These are phyloP conservation scores for Capsella rubella DNA, from an alignment of 441 rosid genomes.

Conservation along the genomic window DNA sequence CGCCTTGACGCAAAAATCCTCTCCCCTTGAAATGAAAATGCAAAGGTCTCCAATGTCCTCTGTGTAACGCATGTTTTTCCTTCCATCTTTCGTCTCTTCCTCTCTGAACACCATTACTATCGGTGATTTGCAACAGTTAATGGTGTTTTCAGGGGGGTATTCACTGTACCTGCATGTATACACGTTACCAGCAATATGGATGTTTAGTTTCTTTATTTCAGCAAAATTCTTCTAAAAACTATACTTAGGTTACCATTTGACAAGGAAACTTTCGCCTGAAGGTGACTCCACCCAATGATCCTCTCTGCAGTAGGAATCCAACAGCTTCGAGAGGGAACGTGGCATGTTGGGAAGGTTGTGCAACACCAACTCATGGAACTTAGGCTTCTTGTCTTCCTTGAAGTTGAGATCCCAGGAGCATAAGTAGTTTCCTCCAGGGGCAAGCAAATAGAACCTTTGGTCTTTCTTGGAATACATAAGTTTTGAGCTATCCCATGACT, in stretches of 20 bases:
- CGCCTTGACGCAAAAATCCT: conserved; percentile 1
- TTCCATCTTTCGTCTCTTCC: neutral
- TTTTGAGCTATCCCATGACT: conserved; percentile 9
- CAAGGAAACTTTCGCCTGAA: conserved; percentile 26
- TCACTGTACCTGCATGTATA: neutral
- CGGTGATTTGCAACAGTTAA: neutral
- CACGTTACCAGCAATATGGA: neutral
- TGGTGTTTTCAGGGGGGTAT: neutral
- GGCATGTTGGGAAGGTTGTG: conserved; percentile 11
- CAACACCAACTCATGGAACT: conserved; percentile 24
- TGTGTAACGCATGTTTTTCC: neutral
- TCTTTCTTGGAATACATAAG: conserved; percentile 23
- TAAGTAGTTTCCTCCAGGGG: conserved; percentile 7
- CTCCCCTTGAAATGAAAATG: conserved; percentile 1
- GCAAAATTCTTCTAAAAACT: neutral
- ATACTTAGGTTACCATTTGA: neutral
- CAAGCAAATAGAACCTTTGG: conserved; percentile 13
- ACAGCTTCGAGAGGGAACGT: neutral
- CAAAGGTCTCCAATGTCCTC: conserved; percentile 16
- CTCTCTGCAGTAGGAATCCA: conserved; percentile 1
- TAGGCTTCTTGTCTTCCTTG: neutral
- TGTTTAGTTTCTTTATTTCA: neutral
- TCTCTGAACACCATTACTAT: neutral
- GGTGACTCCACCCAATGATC: conserved; percentile 37
- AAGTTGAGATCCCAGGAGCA: conserved; percentile 13